Evolutionary conservation across 495 filamentous ascomycete species (phyloP), one percentile per base, ranked within the genome.

Genomic region (Parathielavia appendiculata): DNA sequence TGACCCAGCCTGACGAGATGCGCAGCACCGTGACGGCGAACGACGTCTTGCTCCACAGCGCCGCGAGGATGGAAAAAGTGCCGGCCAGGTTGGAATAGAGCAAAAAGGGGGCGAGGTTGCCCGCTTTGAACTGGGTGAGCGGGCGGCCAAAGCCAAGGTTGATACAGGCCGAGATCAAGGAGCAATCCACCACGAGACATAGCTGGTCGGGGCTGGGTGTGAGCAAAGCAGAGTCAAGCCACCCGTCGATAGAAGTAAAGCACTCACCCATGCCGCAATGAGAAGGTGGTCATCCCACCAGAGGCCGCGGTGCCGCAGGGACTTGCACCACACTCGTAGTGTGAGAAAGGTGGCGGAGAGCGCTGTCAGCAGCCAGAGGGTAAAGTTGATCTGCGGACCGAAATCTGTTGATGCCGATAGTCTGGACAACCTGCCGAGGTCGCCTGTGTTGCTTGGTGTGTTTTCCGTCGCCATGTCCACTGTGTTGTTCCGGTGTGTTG

Each of bases 101-200:
- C 17, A 74, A 63, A 19, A 63, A 68, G 5, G 61, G 47, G 6
- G 66, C 47, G 20, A 71, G 58, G 17, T 63, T 58, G 8, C 55
- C 36, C 14, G 58, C 56, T 41, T 64, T 56, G 61, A 73, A 63
- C 35, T 68, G 61, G 10, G 48, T 58, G 1, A 67, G 52, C 9
- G 65, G 66, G 14, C 64, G 58, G 1, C 64, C 66, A 38, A 70
- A 71, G 16, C 70, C 71, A 5, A 65, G 43, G 16, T 58, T 71
- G n/a, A 72, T 55, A 4, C 53, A 47, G 22, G 70, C 63, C 11
- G 82, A 81, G 58, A 97, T 83, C 66, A 96, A 95, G 5, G 79
- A 80, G 69, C 95, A 90, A 4, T 46, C 23, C 1, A 35, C 49
- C 4, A 51, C 49, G 1, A 51, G 49, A 14, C 34, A 32, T 3